Conservation (phyloP, 169 alveolate species). For the Cytauxzoon felis region DNA sequence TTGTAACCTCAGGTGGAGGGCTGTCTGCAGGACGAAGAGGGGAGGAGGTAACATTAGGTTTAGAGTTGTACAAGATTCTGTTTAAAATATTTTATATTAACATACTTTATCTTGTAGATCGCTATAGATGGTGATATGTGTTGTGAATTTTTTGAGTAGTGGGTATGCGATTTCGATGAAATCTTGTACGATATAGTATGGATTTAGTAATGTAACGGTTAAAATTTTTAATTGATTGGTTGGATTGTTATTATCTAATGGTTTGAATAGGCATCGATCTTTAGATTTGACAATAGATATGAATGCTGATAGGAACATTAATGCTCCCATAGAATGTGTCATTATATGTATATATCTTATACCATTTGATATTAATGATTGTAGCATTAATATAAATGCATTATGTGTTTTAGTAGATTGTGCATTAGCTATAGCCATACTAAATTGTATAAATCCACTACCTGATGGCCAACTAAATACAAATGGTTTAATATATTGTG, state of each 20-base stretch:
- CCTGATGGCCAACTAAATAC: slow-evolving; percentile 82
- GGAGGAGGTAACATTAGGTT: too few relatives aligned
- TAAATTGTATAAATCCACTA: slow-evolving; percentile 51
- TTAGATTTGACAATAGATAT: slow-evolving; percentile 43
- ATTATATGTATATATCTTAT: slow-evolving; percentile 76
- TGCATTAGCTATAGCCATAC: slow-evolving; percentile 60
- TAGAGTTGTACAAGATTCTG: too few relatives aligned
- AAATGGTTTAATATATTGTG: slow-evolving; percentile 77
- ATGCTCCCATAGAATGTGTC: slow-evolving; percentile 79
- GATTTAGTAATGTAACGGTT: slow-evolving; percentile 76
- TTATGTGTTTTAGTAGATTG: slow-evolving; percentile 38
- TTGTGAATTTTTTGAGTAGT: slow-evolving; percentile 34
- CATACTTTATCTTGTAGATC: slow-evolving; percentile 20
- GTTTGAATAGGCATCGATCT: slow-evolving; percentile 2
- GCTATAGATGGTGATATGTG: slow-evolving; percentile 30
- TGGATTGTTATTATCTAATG: background rate
- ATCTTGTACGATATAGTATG: slow-evolving; percentile 70
- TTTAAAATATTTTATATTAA: too few relatives aligned
- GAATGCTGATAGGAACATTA: slow-evolving; percentile 74
- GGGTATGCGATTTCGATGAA: slow-evolving; percentile 33
- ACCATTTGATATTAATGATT: slow-evolving; percentile 52
- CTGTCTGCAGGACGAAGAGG: too few relatives aligned
- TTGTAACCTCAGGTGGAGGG: too few relatives aligned
- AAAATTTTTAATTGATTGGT: slow-evolving; percentile 59
- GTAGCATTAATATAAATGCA: slow-evolving; percentile 59